phyloP scores from a whole-genome alignment of 176 grass and related monocot species.

The Oryza brachyantha region DNA sequence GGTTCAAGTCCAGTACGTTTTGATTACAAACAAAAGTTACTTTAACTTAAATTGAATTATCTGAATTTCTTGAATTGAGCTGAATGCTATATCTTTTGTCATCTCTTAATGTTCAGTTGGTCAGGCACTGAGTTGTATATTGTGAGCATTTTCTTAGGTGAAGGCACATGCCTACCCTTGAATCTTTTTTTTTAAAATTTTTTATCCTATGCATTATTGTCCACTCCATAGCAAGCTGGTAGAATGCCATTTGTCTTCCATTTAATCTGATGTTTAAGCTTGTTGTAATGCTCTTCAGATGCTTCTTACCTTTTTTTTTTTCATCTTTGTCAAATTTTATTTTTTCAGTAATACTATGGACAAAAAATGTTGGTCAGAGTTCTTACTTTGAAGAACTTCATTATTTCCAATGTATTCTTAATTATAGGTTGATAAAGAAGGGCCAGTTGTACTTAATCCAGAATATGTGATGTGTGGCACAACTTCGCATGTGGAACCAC shows the following conservation, averaged over 20 bases:
- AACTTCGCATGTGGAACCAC: conserved; percentile 44
- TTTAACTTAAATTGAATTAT: neutral
- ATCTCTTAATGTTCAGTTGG: conserved; percentile 5
- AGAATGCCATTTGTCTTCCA: neutral
- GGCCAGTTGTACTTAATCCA: conserved; percentile 47
- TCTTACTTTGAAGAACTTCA: neutral
- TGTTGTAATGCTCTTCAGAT: conserved; percentile 17
- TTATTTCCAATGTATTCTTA: conserved; percentile 8
- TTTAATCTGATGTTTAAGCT: neutral
- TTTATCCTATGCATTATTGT: neutral
- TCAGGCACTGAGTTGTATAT: neutral
- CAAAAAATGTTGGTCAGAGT: conserved; percentile 26
- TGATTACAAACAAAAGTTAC: neutral
- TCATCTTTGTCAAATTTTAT: conserved; percentile 12
- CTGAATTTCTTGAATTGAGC: neutral
- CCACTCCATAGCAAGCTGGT: neutral
- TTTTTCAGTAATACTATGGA: conserved; percentile 18
- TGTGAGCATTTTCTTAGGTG: conserved; percentile 6
- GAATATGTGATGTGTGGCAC: conserved; percentile 56
- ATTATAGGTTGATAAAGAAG: conserved; percentile 57
- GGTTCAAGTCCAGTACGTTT: conserved; percentile 8
- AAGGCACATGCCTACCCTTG: neutral
- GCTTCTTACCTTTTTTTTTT: neutral
- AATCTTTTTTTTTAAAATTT: conserved; percentile 5
- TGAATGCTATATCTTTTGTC: neutral